Conservation (phyloP, 495 filamentous ascomycete species). For the Trypethelium eluteriae region DNA sequence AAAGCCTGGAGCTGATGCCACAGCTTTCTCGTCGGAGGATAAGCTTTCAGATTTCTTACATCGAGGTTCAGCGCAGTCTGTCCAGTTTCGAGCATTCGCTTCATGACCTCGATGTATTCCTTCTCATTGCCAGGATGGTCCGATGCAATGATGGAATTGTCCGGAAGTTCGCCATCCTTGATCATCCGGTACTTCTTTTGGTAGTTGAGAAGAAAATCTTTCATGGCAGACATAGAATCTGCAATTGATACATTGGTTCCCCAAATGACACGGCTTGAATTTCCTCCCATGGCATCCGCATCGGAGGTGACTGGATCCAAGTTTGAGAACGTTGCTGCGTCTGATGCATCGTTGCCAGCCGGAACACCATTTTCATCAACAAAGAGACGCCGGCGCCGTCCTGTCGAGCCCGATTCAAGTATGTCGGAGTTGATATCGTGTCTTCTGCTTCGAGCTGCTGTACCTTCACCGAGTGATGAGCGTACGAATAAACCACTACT, state of each 20-base stretch:
- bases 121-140: constrained; percentile 53
- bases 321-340: constrained; percentile 80
- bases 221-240: constrained; percentile 78
- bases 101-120: constrained; percentile 77
- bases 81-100: constrained; percentile 82
- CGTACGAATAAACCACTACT: constrained; percentile 82
- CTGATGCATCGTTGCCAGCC: constrained; percentile 54
- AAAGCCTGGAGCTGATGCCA: constrained; percentile 93
- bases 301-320: constrained; percentile 83
- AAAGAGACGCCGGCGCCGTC: constrained; percentile 60
- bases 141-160: constrained; percentile 50
- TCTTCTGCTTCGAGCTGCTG: constrained; percentile 48
- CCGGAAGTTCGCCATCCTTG: constrained; percentile 69
- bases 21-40: constrained; percentile 83
- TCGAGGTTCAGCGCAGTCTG: constrained; percentile 80
- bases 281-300: constrained; percentile 75
- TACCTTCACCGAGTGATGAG: constrained; percentile 49
- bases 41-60: constrained; percentile 80
- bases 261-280: constrained; percentile 81
- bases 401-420: constrained; percentile 52
- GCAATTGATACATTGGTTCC: constrained; percentile 92
- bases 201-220: constrained; percentile 84
- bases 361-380: constrained; percentile 76
- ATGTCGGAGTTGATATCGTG: constrained; percentile 78
- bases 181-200: constrained; percentile 90